Conservation (phyloP, 768 basidiomycete species). For the Tulasnella sp. region DNA sequence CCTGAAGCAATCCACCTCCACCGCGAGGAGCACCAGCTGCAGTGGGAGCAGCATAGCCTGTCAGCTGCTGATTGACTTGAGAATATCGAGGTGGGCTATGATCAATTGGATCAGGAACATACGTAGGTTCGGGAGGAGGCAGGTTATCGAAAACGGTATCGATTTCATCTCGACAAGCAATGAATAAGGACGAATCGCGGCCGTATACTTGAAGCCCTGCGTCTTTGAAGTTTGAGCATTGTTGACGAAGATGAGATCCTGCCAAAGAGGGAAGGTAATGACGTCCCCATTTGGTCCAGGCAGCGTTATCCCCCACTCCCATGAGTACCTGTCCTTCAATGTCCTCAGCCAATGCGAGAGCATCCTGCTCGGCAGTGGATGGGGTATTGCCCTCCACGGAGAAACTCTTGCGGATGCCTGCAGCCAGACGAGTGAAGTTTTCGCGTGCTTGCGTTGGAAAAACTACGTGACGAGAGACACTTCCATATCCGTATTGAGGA, state of each 20-base stretch:
- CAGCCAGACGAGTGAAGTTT: too few relatives aligned
- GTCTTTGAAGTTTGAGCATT: constrained; percentile 20
- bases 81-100: background rate
- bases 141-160: constrained; percentile 18
- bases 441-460: too few relatives aligned
- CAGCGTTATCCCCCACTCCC: background rate
- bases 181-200: constrained; percentile 14
- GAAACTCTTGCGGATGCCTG: too few relatives aligned
- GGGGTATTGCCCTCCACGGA: too few relatives aligned
- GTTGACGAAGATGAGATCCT: constrained; percentile 18
- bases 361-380: background rate
- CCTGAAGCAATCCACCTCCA: too few relatives aligned
- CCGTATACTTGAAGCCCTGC: constrained; percentile 16
- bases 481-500: too few relatives aligned
- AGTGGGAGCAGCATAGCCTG: background rate
- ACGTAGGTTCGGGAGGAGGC: constrained; percentile 17
- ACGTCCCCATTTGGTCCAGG: constrained; percentile 15
- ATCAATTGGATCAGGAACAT: background rate
- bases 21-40: background rate
- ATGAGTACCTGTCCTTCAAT: constrained; percentile 17
- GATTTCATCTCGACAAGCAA: constrained; percentile 13
- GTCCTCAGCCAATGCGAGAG: constrained; percentile 15
- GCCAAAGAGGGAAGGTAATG: constrained; percentile 19
- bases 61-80: background rate
- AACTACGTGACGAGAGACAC: too few relatives aligned